These are phyloP conservation scores for Porphyra umbilicalis DNA, from an alignment of 31 red algal species.

Conservation along the genomic window DNA sequence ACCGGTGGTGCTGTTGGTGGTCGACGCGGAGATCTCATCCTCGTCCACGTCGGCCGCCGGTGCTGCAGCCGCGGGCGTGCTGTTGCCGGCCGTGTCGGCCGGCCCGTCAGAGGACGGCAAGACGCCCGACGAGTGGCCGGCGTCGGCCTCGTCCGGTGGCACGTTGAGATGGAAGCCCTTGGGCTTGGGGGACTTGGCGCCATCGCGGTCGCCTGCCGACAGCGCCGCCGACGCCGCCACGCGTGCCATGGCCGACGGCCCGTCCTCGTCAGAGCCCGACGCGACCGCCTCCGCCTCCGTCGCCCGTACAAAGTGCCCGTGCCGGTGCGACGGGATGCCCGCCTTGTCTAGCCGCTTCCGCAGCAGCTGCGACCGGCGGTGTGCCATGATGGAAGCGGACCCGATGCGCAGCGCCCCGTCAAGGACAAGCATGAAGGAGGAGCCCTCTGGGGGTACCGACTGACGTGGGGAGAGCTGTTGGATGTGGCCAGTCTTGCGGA, in stretches of 20 bases:
- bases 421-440: slow-evolving; percentile 46
- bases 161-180: background rate
- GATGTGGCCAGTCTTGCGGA: slow-evolving; percentile 41
- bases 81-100: no score
- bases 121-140: background rate
- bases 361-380: background rate
- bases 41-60: background rate
- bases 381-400: background rate
- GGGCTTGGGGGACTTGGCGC: background rate
- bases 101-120: background rate
- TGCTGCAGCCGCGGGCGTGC: no score
- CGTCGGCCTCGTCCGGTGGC: background rate
- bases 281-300: background rate
- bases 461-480: slow-evolving; percentile 51
- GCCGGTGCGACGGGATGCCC: background rate
- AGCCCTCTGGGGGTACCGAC: slow-evolving; percentile 35
- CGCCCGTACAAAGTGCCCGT: background rate
- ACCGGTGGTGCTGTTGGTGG: background rate
- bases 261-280: no score
- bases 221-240: background rate
- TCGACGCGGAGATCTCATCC: background rate
- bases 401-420: slow-evolving; percentile 34
- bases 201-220: background rate
- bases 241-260: no score
- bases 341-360: background rate